These are phyloP conservation scores for Ascochyta koolunga DNA, from an alignment of 2,329 filamentous ascomycete genomes.

Conservation along the genomic window DNA sequence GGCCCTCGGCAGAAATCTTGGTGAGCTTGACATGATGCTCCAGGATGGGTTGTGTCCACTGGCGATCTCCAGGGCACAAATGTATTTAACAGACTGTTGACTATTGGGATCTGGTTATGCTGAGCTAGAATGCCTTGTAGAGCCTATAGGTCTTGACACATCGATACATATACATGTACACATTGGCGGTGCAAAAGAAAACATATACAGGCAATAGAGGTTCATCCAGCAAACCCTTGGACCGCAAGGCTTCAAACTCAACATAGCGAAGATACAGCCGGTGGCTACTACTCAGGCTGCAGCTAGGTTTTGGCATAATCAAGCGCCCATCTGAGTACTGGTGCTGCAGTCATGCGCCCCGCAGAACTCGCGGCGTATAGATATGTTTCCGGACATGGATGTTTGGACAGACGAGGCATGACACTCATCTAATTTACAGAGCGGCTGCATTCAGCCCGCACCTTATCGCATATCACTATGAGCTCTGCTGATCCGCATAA, in stretches of 20 bases:
- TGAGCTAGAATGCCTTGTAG: neutral
- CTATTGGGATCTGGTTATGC: neutral
- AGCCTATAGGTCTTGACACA: neutral
- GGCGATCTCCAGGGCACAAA: too few species aligned
- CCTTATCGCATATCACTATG: neutral
- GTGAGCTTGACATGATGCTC: constrained; percentile 14
- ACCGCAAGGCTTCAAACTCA: neutral
- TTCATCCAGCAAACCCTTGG: neutral
- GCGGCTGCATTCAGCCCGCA: neutral
- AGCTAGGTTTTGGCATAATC: neutral
- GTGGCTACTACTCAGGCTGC: neutral
- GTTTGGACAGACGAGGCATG: neutral
- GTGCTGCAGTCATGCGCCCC: neutral
- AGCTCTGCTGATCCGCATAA: neutral
- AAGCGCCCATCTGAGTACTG: neutral
- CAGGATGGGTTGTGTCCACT: neutral
- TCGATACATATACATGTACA: neutral
- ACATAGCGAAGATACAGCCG: neutral
- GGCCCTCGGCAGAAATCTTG: constrained; percentile 20
- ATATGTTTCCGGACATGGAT: neutral
- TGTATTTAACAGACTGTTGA: neutral
- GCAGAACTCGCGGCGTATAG: neutral
- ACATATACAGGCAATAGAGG: neutral
- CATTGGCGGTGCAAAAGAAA: neutral
- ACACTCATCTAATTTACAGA: neutral